Evolutionary conservation across 805 yeast species (phyloP).

Genomic region (Candida khao-thaluensis): DNA sequence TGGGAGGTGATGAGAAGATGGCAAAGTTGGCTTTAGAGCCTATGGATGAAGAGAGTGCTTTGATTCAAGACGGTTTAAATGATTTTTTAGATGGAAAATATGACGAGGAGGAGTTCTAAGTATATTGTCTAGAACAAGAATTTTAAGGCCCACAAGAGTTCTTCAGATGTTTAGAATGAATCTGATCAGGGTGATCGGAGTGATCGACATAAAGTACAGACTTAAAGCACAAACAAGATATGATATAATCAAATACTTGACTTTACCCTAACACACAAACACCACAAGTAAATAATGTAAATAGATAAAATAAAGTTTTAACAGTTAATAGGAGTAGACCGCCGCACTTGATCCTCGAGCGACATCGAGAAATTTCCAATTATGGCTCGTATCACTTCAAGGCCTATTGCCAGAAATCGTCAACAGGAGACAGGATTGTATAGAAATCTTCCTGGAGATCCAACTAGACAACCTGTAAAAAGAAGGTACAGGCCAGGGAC

Average conservation of each 20-base stretch:
- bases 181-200: too few relatives aligned
- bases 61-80: slow-evolving; percentile 55
- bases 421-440: slow-evolving; percentile 12
- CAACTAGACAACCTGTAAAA: slow-evolving; percentile 28
- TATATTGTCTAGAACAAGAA: neutral
- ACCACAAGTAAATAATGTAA: too few relatives aligned
- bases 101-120: slow-evolving; percentile 23
- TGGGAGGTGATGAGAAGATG: slow-evolving; percentile 70
- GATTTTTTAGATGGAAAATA: slow-evolving; percentile 48
- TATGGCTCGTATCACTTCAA: slow-evolving; percentile 5
- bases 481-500: slow-evolving; percentile 63
- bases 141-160: too few relatives aligned
- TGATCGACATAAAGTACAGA: too few relatives aligned
- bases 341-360: neutral
- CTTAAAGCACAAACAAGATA: too few relatives aligned
- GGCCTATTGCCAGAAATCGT: slow-evolving; percentile 6
- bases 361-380: slow-evolving; percentile 4
- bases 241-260: too few relatives aligned
- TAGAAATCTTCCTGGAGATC: slow-evolving; percentile 20
- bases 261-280: too few relatives aligned
- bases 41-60: slow-evolving; percentile 57
- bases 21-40: slow-evolving; percentile 39
- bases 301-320: too few relatives aligned
- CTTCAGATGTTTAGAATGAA: too few relatives aligned
- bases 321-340: too few relatives aligned